phyloP scores from a whole-genome alignment of 306 rosid species.

The Phaseolus lunatus region DNA sequence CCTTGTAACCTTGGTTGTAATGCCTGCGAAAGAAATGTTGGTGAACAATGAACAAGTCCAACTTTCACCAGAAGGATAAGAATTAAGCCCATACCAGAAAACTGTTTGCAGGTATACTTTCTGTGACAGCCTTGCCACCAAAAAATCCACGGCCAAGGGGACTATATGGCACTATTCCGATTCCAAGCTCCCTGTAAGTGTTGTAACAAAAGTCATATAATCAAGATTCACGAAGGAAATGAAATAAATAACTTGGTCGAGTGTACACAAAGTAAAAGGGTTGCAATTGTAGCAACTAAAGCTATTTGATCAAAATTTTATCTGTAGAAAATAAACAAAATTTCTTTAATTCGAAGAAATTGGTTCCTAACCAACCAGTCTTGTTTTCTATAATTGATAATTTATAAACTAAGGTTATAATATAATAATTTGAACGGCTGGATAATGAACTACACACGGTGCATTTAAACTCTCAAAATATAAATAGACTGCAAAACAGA shows the following conservation, averaged over 20 bases:
- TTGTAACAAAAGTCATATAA: constrained; percentile 21
- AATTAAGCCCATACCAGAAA: constrained; percentile 46
- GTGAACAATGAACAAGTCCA: constrained; percentile 11
- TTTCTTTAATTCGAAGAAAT: neutral
- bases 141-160: constrained; percentile 94
- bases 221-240: constrained; percentile 26
- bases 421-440: neutral
- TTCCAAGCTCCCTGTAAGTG: constrained; percentile 72
- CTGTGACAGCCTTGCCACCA: constrained; percentile 74
- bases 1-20: constrained; percentile 64
- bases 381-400: neutral
- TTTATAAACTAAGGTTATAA: neutral
- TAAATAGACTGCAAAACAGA: neutral
- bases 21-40: constrained; percentile 48
- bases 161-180: constrained; percentile 84
- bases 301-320: neutral
- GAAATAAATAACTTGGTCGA: constrained; percentile 18
- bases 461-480: neutral
- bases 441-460: neutral
- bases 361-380: neutral
- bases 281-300: constrained; percentile 12
- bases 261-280: constrained; percentile 2
- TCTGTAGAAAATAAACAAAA: constrained; percentile 15
- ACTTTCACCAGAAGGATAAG: constrained; percentile 26
- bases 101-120: constrained; percentile 68